Conservation (phyloP, 2,329 filamentous ascomycete species). For the Fusarium armeniacum region DNA sequence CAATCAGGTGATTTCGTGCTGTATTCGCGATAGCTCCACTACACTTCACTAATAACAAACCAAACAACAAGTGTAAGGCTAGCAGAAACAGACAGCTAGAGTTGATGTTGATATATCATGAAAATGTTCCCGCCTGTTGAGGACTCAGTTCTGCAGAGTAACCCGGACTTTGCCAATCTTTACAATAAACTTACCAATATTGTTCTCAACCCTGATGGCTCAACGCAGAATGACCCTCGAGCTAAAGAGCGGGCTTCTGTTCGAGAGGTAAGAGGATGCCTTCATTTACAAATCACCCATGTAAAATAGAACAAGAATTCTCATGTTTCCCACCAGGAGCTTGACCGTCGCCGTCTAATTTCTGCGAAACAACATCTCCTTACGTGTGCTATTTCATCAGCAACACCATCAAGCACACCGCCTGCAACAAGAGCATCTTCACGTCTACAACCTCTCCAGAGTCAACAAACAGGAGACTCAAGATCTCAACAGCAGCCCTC, state of each 20-base stretch:
- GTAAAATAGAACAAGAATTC: neutral
- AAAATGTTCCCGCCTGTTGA: slow-evolving; percentile 72
- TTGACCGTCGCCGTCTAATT: slow-evolving; percentile 63
- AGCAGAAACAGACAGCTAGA: slow-evolving; percentile 1
- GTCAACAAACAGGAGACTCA: slow-evolving; percentile 42
- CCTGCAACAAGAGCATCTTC: slow-evolving; percentile 49
- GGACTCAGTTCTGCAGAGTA: slow-evolving; percentile 65
- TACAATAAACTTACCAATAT: slow-evolving; percentile 68
- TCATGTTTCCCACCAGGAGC: slow-evolving; percentile 56
- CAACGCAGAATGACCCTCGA: slow-evolving; percentile 66
- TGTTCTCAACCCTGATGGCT: slow-evolving; percentile 70
- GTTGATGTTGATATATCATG: slow-evolving; percentile 15
- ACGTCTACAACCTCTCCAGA: slow-evolving; percentile 37
- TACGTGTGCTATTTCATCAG: slow-evolving; percentile 62
- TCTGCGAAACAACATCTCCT: slow-evolving; percentile 67
- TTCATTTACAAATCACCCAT: neutral
- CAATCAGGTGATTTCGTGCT: slow-evolving; percentile 56
- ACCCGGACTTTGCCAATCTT: slow-evolving; percentile 72
- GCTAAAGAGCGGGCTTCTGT: slow-evolving; percentile 65
- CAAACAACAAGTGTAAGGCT: slow-evolving; percentile 8
- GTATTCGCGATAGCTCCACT: slow-evolving; percentile 48
- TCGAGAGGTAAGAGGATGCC: slow-evolving; percentile 60
- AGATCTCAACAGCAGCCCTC: slow-evolving; percentile 36
- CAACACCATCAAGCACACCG: slow-evolving; percentile 54
- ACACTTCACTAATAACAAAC: slow-evolving; percentile 28